Base-by-base conservation (phyloP, 2,329 filamentous ascomycete genomes). In the Parastagonospora avenae region DNA sequence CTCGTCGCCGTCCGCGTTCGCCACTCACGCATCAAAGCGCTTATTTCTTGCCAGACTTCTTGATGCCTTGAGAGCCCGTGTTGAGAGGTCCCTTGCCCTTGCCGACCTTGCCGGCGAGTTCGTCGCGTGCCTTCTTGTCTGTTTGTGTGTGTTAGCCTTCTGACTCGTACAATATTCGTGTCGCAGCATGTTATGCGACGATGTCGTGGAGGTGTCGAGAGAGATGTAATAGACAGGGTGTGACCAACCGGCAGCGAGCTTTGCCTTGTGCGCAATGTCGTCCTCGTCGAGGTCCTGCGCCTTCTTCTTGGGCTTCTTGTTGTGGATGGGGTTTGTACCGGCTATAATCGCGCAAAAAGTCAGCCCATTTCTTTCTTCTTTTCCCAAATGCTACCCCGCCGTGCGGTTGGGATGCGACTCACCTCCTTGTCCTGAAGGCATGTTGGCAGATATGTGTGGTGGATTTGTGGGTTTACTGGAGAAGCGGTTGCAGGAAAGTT, bases 1-100 rank as follows among this genome's bases (percentile, higher is more conserved):
- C n/a, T 30, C 32, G 15, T 44, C 43, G 31, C 44, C 36, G 32
- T 47, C 43, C 12, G 16, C 42, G 19, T 16, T 40, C 45, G 28
- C 11, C 24, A 15, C 27, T 15, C 28, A 15, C 39, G 28, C 24
- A 24, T 16, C 28, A n/a, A 35, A 16, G 30, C 54, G 63, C 56
- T 68, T 66, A 96, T 87, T 97, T 96, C 67, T 97, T 96, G 77
- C 92, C 92, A 56, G 90, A 94, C 85, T 96, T 97, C 87, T 97
- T 97, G 81, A 97, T 96, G 57, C 91, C 92, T 78, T 95, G 91
- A 42, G 82, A 76, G 30, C 91, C 92, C 29, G 86, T 88, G 79
- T 92, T 92, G 73, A 97, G 74, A 32, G 93, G 92, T 2, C 93
- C 93, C 68, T 89, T 88, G 39, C 90, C 88, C 79, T 91, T 90